Conservation (phyloP, 371 early-diverging fungal genomes). For the Capillidium heterosporum region DNA sequence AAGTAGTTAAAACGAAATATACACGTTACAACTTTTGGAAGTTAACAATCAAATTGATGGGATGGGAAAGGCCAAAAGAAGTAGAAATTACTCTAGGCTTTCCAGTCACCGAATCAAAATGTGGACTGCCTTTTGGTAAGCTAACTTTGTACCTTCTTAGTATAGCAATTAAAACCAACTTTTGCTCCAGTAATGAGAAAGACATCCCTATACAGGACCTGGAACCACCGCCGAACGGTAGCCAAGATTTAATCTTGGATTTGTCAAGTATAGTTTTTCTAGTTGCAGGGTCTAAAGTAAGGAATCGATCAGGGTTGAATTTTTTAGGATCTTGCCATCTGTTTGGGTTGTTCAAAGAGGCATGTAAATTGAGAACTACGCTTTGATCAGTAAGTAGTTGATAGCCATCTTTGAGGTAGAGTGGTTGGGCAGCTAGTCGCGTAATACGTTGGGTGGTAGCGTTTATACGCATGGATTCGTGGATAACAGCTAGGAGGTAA, state of each 20-base stretch:
- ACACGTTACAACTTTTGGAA: too few species aligned
- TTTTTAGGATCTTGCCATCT: neutral
- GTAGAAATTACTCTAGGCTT: neutral
- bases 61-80: neutral
- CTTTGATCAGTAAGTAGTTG: neutral
- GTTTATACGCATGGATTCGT: neutral
- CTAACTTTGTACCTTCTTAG: neutral
- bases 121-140: neutral
- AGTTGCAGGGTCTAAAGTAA: neutral
- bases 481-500: neutral
- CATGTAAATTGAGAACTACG: neutral
- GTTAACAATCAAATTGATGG: too few species aligned
- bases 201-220: neutral
- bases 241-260: neutral
- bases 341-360: neutral
- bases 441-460: neutral
- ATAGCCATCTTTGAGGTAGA: neutral
- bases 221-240: neutral
- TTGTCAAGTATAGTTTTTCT: neutral
- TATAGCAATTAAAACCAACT: neutral
- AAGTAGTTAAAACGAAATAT: too few species aligned
- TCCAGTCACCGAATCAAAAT: neutral
- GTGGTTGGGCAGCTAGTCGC: neutral
- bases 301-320: neutral
- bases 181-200: neutral